Evolutionary conservation across 2,329 filamentous ascomycete species (phyloP).

Genomic region (Monosporascus sp.): DNA sequence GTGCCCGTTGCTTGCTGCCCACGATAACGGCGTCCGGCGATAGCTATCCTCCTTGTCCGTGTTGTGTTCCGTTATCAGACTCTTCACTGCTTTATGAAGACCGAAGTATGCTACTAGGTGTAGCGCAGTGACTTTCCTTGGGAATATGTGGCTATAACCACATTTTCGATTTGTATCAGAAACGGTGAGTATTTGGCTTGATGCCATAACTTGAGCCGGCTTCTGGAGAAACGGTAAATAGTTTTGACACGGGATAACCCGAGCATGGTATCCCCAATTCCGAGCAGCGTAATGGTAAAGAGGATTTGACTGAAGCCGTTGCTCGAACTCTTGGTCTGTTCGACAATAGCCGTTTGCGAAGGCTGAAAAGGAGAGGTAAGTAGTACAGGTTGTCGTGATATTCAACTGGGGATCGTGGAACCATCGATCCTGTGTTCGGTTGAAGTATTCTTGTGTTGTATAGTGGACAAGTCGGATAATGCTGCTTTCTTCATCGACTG

Average conservation of each 20-base stretch:
- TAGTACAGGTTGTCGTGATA: constrained; percentile 25
- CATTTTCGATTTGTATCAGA: no score
- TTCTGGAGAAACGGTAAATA: neutral
- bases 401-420: constrained; percentile 24
- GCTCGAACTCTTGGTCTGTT: neutral
- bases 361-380: constrained; percentile 28
- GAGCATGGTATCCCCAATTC: constrained; percentile 9
- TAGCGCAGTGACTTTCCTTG: no score
- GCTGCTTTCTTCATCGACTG: constrained; percentile 29
- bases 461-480: constrained; percentile 38
- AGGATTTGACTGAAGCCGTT: neutral
- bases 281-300: constrained; percentile 7
- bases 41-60: no score
- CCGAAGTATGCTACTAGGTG: no score
- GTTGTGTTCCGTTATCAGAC: no score
- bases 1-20: no score
- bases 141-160: no score
- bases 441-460: constrained; percentile 38
- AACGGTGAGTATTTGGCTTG: neutral
- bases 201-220: neutral
- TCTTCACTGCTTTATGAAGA: no score
- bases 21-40: no score
- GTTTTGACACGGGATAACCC: neutral
- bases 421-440: constrained; percentile 19
- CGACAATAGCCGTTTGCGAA: neutral